These are phyloP conservation scores for Physcomitrellopsis africana DNA, from an alignment of 225 moss, liverwort and hornwort genomes.

Conservation along the genomic window DNA sequence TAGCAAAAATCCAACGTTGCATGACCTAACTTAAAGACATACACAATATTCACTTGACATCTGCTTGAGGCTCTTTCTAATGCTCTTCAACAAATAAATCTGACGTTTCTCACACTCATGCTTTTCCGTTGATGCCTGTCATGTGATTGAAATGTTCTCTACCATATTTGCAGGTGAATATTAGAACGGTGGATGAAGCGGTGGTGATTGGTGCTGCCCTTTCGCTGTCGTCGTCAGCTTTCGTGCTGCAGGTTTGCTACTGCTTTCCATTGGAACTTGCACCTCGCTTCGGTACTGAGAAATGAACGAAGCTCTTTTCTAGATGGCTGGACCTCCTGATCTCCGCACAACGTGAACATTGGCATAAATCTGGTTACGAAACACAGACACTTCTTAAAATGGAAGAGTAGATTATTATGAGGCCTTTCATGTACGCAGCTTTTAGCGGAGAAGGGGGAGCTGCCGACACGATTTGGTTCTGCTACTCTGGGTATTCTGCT, in stretches of 20 bases:
- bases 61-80: too few species aligned
- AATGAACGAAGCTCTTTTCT: not conserved
- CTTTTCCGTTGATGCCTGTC: not conserved
- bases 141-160: conserved; percentile 17
- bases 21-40: too few species aligned
- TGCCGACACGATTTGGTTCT: conserved; percentile 96
- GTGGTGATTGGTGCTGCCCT: conserved; percentile 98
- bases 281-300: not conserved
- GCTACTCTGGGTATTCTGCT: conserved; percentile 96
- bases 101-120: too few species aligned
- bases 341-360: too few species aligned
- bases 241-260: conserved; percentile 85
- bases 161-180: conserved; percentile 69
- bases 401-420: not conserved
- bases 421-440: conserved; percentile 59
- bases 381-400: not conserved
- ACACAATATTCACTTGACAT: too few species aligned
- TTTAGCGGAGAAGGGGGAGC: conserved; percentile 96
- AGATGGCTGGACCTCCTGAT: not conserved
- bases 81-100: too few species aligned
- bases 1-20: not conserved
- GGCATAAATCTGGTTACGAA: not conserved
- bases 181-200: conserved; percentile 92
- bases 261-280: not conserved
- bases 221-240: conserved; percentile 96